Evolutionary conservation across 495 filamentous ascomycete genomes (phyloP).

Genomic region (Bathelium albidoporum): DNA sequence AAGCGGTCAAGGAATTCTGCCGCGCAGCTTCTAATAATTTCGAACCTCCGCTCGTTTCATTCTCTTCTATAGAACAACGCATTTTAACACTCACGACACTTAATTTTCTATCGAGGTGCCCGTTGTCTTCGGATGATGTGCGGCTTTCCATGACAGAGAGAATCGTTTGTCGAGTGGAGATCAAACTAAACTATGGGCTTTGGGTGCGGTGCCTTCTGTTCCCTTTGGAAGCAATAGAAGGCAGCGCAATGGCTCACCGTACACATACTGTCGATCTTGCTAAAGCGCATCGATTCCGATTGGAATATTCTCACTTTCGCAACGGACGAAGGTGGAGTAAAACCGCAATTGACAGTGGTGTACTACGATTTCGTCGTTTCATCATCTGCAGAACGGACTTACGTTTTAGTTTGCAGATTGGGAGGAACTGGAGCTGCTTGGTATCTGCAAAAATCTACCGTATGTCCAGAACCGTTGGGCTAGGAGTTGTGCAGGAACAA

Average conservation of each 20-base stretch:
- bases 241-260: neutral
- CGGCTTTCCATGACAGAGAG: neutral
- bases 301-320: no score
- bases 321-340: no score
- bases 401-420: no score
- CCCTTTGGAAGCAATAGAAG: neutral
- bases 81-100: neutral
- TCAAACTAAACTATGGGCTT: neutral
- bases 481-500: no score
- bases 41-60: neutral
- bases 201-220: slow-evolving; percentile 1
- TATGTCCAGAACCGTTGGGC: no score
- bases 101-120: neutral
- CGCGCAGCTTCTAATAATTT: neutral
- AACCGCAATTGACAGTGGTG: no score
- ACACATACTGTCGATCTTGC: neutral
- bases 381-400: no score
- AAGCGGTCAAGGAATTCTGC: slow-evolving; percentile 1
- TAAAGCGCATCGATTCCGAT: neutral
- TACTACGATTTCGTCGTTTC: no score
- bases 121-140: neutral
- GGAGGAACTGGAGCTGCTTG: no score
- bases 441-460: no score
- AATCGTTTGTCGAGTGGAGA: neutral
- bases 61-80: slow-evolving; percentile 3